Conservation (phyloP, 345 rosid species). For the Lenwebbia sp. region DNA sequence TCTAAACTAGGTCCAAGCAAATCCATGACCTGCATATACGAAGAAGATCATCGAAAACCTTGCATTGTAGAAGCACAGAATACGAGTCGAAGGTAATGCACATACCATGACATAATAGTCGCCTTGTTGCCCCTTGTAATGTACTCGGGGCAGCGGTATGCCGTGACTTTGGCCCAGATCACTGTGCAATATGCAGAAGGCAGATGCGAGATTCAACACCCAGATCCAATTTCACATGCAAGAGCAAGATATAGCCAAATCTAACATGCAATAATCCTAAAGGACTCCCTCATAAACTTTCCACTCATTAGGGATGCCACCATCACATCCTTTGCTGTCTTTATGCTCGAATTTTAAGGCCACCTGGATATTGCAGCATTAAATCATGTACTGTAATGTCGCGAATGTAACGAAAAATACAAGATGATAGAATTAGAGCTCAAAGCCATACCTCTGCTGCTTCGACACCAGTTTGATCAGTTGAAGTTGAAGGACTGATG, state of each 20-base stretch:
- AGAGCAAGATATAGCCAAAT: background rate
- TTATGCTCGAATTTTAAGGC: conserved; percentile 89
- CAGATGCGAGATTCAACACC: background rate
- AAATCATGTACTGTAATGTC: background rate
- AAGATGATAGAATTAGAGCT: background rate
- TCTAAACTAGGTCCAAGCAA: conserved; percentile 68
- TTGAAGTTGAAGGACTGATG: conserved; percentile 20
- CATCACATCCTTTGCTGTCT: conserved; percentile 82
- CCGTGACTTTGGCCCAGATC: conserved; percentile 69
- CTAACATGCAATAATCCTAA: background rate
- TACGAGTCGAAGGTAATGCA: background rate
- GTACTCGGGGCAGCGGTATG: conserved; percentile 38
- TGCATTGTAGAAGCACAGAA: background rate
- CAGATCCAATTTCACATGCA: background rate
- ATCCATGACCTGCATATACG: conserved; percentile 50
- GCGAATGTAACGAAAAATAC: background rate
- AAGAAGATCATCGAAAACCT: background rate
- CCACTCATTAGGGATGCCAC: conserved; percentile 92
- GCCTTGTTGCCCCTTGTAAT: conserved; percentile 65
- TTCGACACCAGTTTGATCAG: conserved; percentile 53
- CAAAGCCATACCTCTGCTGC: conserved; percentile 43
- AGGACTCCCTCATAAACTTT: conserved; percentile 72
- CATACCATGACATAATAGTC: conserved; percentile 69
- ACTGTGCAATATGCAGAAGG: conserved; percentile 9
- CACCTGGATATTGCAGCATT: conserved; percentile 23